Evolutionary conservation across 257 asterid genomes (phyloP).

Genomic region (Nicotiana knightiana): DNA sequence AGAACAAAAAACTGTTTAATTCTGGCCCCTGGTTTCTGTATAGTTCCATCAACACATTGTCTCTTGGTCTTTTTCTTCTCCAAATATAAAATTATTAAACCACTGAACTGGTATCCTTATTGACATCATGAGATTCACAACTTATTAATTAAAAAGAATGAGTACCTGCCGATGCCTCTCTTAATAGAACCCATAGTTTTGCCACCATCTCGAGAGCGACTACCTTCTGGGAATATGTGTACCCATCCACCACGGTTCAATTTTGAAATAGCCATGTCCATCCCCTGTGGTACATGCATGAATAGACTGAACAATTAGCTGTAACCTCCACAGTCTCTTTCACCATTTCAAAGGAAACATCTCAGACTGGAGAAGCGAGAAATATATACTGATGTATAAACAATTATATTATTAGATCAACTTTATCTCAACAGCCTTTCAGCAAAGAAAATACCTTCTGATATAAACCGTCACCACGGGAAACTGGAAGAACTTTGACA

Average conservation of each 20-base stretch:
- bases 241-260: slow-evolving; percentile 90
- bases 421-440: background rate
- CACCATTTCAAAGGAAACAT: background rate
- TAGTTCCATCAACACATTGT: background rate
- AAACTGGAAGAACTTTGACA: slow-evolving; percentile 81
- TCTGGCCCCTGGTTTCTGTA: background rate
- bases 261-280: slow-evolving; percentile 89
- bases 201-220: slow-evolving; percentile 94
- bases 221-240: slow-evolving; percentile 95
- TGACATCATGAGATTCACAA: background rate
- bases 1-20: background rate
- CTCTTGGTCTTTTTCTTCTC: background rate
- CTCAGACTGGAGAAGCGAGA: background rate
- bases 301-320: slow-evolving; percentile 2
- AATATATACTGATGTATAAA: background rate
- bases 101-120: background rate
- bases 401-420: background rate
- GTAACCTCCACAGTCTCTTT: background rate
- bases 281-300: slow-evolving; percentile 45
- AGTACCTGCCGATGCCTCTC: slow-evolving; percentile 82
- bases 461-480: slow-evolving; percentile 88
- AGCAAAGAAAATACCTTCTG: slow-evolving; percentile 54
- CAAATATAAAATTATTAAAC: background rate
- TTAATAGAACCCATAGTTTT: slow-evolving; percentile 66
- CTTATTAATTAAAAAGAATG: background rate